phyloP scores from a whole-genome alignment of 805 yeast species.

The Clavispora carvajalis region DNA sequence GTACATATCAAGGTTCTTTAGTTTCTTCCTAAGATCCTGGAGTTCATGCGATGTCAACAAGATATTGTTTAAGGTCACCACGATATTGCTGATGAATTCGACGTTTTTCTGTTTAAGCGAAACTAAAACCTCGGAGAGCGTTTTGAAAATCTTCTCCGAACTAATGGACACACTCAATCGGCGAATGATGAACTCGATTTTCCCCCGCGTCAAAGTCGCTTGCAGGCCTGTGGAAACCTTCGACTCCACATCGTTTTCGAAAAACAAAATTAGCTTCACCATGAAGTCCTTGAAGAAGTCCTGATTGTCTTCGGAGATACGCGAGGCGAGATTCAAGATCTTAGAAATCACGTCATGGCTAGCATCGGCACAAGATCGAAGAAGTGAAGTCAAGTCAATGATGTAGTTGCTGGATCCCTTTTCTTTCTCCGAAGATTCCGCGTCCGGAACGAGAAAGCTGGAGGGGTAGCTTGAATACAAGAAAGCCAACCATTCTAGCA shows the following conservation, averaged over 20 bases:
- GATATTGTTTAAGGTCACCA: conserved; percentile 83
- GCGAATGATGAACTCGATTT: conserved; percentile 70
- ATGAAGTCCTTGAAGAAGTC: conserved; percentile 72
- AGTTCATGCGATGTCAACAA: conserved; percentile 83
- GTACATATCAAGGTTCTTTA: conserved; percentile 48
- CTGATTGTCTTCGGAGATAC: conserved; percentile 71
- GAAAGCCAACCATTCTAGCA: conserved; percentile 85
- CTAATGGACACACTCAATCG: conserved; percentile 77
- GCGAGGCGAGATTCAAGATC: conserved; percentile 66
- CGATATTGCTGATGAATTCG: conserved; percentile 71
- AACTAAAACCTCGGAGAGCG: conserved; percentile 71
- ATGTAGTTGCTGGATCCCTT: conserved; percentile 9
- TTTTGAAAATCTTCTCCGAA: conserved; percentile 77
- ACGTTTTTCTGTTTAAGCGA: conserved; percentile 46
- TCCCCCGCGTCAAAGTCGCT: conserved; percentile 54
- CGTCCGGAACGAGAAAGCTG: conserved; percentile 30
- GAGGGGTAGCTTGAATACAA: conserved; percentile 60
- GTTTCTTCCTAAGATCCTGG: conserved; percentile 57
- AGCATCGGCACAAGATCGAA: conserved; percentile 65
- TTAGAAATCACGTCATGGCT: conserved; percentile 74
- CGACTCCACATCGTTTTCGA: conserved; percentile 51
- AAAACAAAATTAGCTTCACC: conserved; percentile 61
- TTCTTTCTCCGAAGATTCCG: conserved; percentile 22
- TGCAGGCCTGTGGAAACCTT: background rate
- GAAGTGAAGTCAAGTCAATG: conserved; percentile 64